phyloP scores from a whole-genome alignment of 2,329 filamentous ascomycete genomes.

The Domatiomyces catenatus region DNA sequence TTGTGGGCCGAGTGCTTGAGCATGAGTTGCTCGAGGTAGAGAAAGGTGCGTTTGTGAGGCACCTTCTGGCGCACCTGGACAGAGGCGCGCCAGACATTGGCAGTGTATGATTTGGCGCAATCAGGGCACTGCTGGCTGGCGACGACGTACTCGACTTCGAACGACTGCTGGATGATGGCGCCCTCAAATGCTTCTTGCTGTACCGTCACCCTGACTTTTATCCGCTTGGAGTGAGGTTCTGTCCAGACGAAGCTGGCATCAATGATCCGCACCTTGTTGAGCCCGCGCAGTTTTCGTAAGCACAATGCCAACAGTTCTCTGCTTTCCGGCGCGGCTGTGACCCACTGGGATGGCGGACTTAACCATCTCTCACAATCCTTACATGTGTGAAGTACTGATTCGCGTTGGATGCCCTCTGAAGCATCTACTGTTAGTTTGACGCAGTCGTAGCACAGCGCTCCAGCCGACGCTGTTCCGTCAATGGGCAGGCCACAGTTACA shows the following conservation, averaged over 20 bases:
- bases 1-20: conserved; percentile 82
- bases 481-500: conserved; percentile 95
- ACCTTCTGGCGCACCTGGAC: conserved; percentile 97
- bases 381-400: conserved; percentile 81
- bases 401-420: conserved; percentile 76
- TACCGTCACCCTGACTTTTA: conserved; percentile 91
- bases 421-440: conserved; percentile 91
- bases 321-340: conserved; percentile 70
- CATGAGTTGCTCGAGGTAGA: conserved; percentile 83
- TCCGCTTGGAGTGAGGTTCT: conserved; percentile 80
- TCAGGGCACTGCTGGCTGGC: conserved; percentile 89
- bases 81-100: conserved; percentile 83
- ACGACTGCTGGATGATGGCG: conserved; percentile 72
- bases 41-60: conserved; percentile 75
- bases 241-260: conserved; percentile 98
- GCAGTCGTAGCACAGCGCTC: conserved; percentile 89
- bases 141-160: conserved; percentile 86
- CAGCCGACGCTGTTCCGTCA: conserved; percentile 71
- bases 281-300: conserved; percentile 68
- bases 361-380: conserved; percentile 90
- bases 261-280: conserved; percentile 83
- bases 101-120: conserved; percentile 88
- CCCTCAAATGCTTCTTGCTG: conserved; percentile 55
- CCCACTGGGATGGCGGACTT: conserved; percentile 71
- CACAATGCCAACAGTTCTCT: conserved; percentile 86